Evolutionary conservation across 129 eudicot genomes (phyloP).

Genomic region (Escallonia herrerae): DNA sequence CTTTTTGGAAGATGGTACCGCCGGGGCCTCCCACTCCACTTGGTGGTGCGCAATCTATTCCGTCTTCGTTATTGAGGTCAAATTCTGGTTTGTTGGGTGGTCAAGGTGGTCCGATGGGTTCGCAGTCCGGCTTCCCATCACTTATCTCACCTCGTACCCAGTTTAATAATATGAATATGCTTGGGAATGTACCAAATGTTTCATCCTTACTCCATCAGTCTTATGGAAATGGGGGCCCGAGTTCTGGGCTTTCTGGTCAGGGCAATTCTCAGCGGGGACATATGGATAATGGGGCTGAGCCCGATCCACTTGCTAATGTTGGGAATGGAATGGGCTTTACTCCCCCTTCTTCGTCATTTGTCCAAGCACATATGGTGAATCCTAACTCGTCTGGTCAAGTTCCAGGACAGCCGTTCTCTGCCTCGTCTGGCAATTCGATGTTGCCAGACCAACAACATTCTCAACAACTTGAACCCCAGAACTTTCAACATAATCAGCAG

Average conservation of each 20-base stretch:
- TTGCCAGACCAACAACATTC: constrained; percentile 63
- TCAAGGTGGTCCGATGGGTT: constrained; percentile 72
- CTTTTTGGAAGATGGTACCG: constrained; percentile 59
- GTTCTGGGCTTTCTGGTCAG: not conserved
- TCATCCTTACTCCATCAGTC: constrained; percentile 76
- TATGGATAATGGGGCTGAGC: constrained; percentile 60
- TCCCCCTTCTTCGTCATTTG: constrained; percentile 52
- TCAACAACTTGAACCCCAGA: constrained; percentile 58
- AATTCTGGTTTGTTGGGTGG: constrained; percentile 77
- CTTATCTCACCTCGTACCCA: constrained; percentile 69
- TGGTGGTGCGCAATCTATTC: constrained; percentile 71
- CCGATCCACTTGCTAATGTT: constrained; percentile 57
- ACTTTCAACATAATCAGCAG: constrained; percentile 67
- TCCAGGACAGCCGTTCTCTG: constrained; percentile 64
- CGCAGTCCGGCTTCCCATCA: constrained; percentile 69
- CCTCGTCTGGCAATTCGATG: constrained; percentile 56
- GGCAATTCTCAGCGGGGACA: constrained; percentile 58
- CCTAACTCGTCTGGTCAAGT: constrained; percentile 44
- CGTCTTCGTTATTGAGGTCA: constrained; percentile 72
- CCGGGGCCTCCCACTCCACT: constrained; percentile 89
- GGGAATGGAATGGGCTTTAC: constrained; percentile 82
- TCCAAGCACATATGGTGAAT: constrained; percentile 40
- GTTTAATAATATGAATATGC: constrained; percentile 76
- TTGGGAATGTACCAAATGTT: constrained; percentile 72
- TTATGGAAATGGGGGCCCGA: constrained; percentile 61